phyloP scores from a whole-genome alignment of 2,329 filamentous ascomycete species.

The Talaromyces albobiverticillius region DNA sequence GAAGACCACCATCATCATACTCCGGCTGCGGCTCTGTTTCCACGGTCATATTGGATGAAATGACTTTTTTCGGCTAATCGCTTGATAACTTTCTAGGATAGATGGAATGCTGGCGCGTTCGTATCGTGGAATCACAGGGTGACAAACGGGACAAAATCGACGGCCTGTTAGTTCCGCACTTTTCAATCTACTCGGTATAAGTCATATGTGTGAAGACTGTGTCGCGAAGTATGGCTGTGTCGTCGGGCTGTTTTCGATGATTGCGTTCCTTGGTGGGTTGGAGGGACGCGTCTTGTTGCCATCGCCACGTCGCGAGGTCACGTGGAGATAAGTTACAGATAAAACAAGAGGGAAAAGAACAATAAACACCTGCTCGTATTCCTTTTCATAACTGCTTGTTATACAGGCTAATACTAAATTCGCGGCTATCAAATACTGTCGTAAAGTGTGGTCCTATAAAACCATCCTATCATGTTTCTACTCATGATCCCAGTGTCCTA shows the following conservation, averaged over 20 bases:
- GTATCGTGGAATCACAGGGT: background rate
- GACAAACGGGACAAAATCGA: background rate
- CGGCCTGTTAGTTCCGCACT: background rate
- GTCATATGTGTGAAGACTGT: background rate
- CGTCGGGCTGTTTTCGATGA: background rate
- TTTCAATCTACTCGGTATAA: background rate
- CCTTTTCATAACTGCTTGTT: too few species aligned
- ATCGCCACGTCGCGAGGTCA: constrained; percentile 36
- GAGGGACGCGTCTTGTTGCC: constrained; percentile 19
- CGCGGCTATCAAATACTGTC: background rate
- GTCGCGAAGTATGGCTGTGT: background rate
- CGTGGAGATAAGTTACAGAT: constrained; percentile 22
- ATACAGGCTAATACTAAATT: background rate
- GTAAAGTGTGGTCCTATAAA: background rate
- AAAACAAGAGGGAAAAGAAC: too few species aligned
- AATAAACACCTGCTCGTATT: too few species aligned
- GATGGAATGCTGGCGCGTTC: background rate
- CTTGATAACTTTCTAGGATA: background rate
- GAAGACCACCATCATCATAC: constrained; percentile 70
- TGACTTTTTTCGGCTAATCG: background rate
- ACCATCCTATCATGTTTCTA: background rate
- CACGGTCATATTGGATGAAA: constrained; percentile 35
- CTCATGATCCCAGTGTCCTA: background rate
- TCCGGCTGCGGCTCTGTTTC: constrained; percentile 67
- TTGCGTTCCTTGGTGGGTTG: background rate